Base-by-base conservation (phyloP, 106 monocot genomes). In the Posidonia australis region DNA sequence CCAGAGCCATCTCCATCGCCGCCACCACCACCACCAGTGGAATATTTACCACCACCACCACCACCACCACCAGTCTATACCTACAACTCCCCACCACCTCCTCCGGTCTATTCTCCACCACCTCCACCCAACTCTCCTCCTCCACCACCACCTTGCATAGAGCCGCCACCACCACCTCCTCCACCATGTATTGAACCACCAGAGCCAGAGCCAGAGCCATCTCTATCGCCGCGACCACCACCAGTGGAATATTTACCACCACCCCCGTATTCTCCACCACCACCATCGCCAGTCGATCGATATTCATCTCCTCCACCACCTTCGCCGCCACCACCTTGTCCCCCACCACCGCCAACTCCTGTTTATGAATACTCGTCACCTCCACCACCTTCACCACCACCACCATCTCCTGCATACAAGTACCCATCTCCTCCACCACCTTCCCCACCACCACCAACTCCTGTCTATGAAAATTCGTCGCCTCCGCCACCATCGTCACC, bases 131-230 rank as follows among this genome's bases (percentile, higher is more conserved):
- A 54, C 3, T 48, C 58, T 18, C 45, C 69, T 17, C 46, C 62
- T 0, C 70, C 70, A 41, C 61, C 77, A 17, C 0, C 32, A 3
- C 28, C 69, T 2, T 27, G 59, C 7, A 25, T 49, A 13, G 61
- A 60, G n/a, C 51, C 77, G 18, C 60, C 60, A 17, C 25, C 76
- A 1, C 30, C 68, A 17, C 66, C 65, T 9, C 44, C 62, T 2
- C 70, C 76, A 46, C 44, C 47, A 20, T 46, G 64, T 28, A 28
- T 49, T 25, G 13, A 32, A 12, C 54, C 77, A n/a, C 61, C 77
- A 1, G 67, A 62, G n/a, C n/a, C n/a, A n/a, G n/a, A n/a, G 21
- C 70, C 70, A 58, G 44, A 62, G 32, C 20, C 65, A 0, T 9
- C 49, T 10, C 44, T 63, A 3, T 6, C 2, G 3, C n/a, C 70